Evolutionary conservation across 108 stramenopile species (phyloP), one percentile per base, ranked within the genome.

Genomic region (Cyclotella distinguenda): DNA sequence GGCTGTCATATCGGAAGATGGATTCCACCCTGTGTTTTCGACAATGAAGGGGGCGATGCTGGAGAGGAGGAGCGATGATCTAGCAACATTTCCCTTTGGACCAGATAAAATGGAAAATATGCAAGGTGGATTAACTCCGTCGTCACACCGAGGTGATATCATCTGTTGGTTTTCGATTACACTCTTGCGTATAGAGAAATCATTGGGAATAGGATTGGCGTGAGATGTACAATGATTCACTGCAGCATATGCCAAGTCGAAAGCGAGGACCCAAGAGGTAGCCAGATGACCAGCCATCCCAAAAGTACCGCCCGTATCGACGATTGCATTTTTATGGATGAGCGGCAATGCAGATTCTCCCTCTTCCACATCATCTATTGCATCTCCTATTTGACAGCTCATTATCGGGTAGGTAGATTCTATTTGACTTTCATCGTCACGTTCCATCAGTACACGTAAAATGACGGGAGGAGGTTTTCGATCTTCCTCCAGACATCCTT

Each of bases 241-340:
- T 51, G 68, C 72, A 6, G 57, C 26, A 32, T 66, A 48, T 11
- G 70, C 72, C 43, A 79, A 31, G 19, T 65, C 55, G 30, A 79
- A 79, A 13, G 78, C 63, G 28, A 79, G 60, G 23, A 33, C 64
- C 77, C 78, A 79, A 22, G 78, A 68, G 33, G 64, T 44, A 0
- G 72, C 78, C 16, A 69, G 21, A 35, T 79, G 78, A n/a, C 78
- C 78, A n/a, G 78, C 78, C 78, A 79, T 79, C 7, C 78, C 78
- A 28, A 77, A 77, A 0, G 70, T 46, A 48, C 70, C 70, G 18
- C 51, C 68, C 40, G 3, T 38, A 44, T 63, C 61, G 16, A 18
- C 42, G 33, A 53, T 16, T 25, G n/a, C 34, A 40, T 38, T 26
- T 18, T 31, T 38, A 6, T 48, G 53, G n/a, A 30, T 26, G 47